phyloP scores from a whole-genome alignment of 768 basidiomycete species.

The Dacryopinax primogenitus region DNA sequence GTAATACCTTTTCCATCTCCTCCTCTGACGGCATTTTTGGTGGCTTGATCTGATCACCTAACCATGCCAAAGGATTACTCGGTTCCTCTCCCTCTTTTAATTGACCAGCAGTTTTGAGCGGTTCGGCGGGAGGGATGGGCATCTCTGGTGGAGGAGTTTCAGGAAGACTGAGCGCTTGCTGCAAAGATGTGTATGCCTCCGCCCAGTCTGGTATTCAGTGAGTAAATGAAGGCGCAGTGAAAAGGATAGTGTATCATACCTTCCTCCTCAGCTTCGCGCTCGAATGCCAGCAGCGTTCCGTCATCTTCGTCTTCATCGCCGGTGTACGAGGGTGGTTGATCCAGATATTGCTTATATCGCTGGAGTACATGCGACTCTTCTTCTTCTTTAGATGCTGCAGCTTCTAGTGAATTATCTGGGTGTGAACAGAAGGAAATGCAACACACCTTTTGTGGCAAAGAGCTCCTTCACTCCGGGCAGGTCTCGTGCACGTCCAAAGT shows the following conservation, averaged over 20 bases:
- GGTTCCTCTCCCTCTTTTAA: conserved; percentile 38
- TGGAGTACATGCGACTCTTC: conserved; percentile 69
- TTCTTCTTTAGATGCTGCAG: conserved; percentile 46
- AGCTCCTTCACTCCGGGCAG: conserved; percentile 90
- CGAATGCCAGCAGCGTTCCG: conserved; percentile 54
- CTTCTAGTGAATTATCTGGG: neutral
- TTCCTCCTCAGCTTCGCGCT: conserved; percentile 56
- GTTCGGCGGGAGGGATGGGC: conserved; percentile 29
- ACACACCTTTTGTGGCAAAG: conserved; percentile 69
- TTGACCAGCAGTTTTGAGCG: conserved; percentile 34
- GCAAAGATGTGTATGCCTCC: conserved; percentile 44
- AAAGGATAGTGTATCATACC: conserved; percentile 33
- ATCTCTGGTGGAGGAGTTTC: conserved; percentile 39
- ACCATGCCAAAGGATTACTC: conserved; percentile 53
- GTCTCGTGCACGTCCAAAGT: conserved; percentile 94
- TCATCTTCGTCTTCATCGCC: conserved; percentile 81
- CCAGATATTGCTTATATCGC: conserved; percentile 77
- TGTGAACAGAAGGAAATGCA: neutral
- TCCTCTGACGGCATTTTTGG: conserved; percentile 62
- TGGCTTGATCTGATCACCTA: conserved; percentile 51
- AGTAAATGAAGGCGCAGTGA: neutral
- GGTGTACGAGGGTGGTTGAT: conserved; percentile 78
- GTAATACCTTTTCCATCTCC: conserved; percentile 66
- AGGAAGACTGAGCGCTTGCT: conserved; percentile 41
- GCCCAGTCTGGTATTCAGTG: conserved; percentile 47